These are phyloP conservation scores for Leccinum solheimii DNA, from an alignment of 1,284 basidiomycete genomes.

Conservation along the genomic window DNA sequence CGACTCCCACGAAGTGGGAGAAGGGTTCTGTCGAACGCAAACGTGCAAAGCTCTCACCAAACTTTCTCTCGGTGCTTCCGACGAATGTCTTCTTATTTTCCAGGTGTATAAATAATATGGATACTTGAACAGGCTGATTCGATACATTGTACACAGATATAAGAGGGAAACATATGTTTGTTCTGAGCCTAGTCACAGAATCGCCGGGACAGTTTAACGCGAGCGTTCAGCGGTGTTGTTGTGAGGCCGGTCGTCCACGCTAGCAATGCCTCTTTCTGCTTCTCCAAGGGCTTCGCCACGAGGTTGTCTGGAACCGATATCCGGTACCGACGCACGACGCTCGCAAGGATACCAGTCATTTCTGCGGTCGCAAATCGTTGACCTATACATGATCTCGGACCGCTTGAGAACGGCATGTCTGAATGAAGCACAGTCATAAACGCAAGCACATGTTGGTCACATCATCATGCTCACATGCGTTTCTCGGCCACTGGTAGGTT, in stretches of 20 bases:
- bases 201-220: slow-evolving; percentile 24
- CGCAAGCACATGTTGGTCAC: background rate
- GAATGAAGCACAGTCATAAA: background rate
- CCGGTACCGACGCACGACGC: slow-evolving; percentile 31
- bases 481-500: slow-evolving; percentile 40
- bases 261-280: slow-evolving; percentile 30
- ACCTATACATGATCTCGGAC: slow-evolving; percentile 44
- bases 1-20: too few species aligned
- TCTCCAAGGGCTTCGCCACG: slow-evolving; percentile 23
- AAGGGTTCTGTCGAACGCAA: too few species aligned
- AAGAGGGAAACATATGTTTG: background rate
- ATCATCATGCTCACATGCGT: slow-evolving; percentile 26
- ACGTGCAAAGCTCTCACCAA: too few species aligned
- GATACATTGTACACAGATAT: background rate
- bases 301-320: slow-evolving; percentile 38
- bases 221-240: slow-evolving; percentile 30
- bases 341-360: slow-evolving; percentile 32
- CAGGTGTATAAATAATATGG: background rate
- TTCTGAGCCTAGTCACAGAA: slow-evolving; percentile 4
- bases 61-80: background rate
- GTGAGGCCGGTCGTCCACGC: slow-evolving; percentile 36
- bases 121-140: background rate
- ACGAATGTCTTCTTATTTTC: background rate
- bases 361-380: slow-evolving; percentile 35
- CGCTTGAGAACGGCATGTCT: slow-evolving; percentile 42